phyloP scores from a whole-genome alignment of 208 protist genomes.

The Trypanosoma theileri region DNA sequence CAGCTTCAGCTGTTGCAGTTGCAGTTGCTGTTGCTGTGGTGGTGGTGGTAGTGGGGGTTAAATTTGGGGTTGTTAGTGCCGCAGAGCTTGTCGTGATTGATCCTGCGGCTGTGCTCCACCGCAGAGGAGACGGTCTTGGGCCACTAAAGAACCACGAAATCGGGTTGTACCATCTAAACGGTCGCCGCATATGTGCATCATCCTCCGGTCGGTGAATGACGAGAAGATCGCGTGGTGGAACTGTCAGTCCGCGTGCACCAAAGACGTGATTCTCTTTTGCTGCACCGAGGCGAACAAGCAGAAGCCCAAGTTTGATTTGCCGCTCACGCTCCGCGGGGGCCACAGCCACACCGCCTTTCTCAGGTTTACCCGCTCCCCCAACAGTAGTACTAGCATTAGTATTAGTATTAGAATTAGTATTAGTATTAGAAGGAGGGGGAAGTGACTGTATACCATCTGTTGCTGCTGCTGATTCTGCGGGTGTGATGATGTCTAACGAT shows the following conservation, averaged over 20 bases:
- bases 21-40: background rate
- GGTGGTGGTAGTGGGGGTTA: background rate
- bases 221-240: conserved; percentile 46
- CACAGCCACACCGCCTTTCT: conserved; percentile 1
- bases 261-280: conserved; percentile 60
- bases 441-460: background rate
- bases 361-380: background rate
- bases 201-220: conserved; percentile 60
- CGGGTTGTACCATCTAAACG: conserved; percentile 64
- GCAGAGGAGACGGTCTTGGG: conserved; percentile 44
- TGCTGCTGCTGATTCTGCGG: background rate
- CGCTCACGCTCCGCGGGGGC: conserved; percentile 37
- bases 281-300: conserved; percentile 63
- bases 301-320: conserved; percentile 52
- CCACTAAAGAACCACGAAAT: conserved; percentile 69
- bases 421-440: background rate
- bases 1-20: background rate
- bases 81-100: background rate
- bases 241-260: conserved; percentile 29
- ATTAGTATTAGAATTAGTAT: background rate
- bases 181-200: conserved; percentile 33
- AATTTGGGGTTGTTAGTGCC: conserved; percentile 5
- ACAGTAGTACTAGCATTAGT: background rate
- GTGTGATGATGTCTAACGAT: conserved; percentile 9
- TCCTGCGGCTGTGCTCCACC: conserved; percentile 10